phyloP scores from a whole-genome alignment of 805 yeast genomes.

The Candida arabinofermentans region DNA sequence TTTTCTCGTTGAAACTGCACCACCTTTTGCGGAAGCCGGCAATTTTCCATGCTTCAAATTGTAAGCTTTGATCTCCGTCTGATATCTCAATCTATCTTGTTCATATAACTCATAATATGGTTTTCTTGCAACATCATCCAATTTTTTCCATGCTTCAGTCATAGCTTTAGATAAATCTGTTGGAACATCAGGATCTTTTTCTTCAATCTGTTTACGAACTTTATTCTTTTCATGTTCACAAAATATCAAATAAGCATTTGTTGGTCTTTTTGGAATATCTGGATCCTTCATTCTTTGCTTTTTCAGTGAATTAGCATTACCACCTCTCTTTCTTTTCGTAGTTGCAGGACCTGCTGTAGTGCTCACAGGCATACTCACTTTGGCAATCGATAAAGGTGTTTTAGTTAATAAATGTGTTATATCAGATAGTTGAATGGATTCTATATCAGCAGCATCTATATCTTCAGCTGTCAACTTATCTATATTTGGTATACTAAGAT shows the following conservation, averaged over 20 bases:
- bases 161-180: slow-evolving; percentile 71
- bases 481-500: slow-evolving; percentile 22
- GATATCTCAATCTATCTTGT: slow-evolving; percentile 73
- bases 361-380: slow-evolving; percentile 8
- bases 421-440: slow-evolving; percentile 24
- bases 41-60: slow-evolving; percentile 21
- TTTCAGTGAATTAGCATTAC: slow-evolving; percentile 27
- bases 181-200: slow-evolving; percentile 45
- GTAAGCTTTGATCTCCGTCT: slow-evolving; percentile 58
- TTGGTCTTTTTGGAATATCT: slow-evolving; percentile 80
- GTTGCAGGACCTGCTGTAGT: slow-evolving; percentile 17
- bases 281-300: slow-evolving; percentile 61
- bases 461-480: slow-evolving; percentile 21
- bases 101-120: slow-evolving; percentile 75
- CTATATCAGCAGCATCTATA: slow-evolving; percentile 26
- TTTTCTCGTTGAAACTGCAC: slow-evolving; percentile 1
- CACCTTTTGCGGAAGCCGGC: slow-evolving; percentile 1
- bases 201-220: slow-evolving; percentile 54
- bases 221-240: slow-evolving; percentile 84
- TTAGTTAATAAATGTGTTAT: slow-evolving; percentile 24
- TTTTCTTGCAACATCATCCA: slow-evolving; percentile 63
- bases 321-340: slow-evolving; percentile 28
- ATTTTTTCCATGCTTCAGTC: slow-evolving; percentile 81
- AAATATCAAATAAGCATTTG: slow-evolving; percentile 82
- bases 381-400: slow-evolving; percentile 24